Conservation (phyloP, 257 asterid species). For the Thymus mandschuricus region DNA sequence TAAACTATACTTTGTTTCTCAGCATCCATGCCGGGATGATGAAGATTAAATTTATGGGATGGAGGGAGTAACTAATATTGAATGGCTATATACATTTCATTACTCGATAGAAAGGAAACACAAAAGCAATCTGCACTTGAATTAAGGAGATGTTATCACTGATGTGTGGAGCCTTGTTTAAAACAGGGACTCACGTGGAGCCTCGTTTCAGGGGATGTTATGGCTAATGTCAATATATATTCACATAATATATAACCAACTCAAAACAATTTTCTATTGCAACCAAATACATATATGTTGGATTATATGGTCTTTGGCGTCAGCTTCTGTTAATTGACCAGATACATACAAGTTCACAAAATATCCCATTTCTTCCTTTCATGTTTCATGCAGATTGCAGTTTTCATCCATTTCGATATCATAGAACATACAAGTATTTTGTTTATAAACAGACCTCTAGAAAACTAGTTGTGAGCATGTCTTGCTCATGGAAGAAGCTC, state of each 20-base stretch:
- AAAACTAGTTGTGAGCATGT: slow-evolving; percentile 17
- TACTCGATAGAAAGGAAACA: too few relatives aligned
- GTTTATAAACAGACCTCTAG: slow-evolving; percentile 21
- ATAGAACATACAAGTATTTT: slow-evolving; percentile 16
- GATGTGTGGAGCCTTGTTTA: not conserved
- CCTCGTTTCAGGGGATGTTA: not conserved
- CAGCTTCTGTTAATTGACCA: slow-evolving; percentile 14
- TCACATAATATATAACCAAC: not conserved
- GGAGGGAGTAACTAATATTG: too few relatives aligned
- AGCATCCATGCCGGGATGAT: too few relatives aligned
- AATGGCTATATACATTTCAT: too few relatives aligned
- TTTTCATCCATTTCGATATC: slow-evolving; percentile 19
- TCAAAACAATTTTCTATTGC: not conserved
- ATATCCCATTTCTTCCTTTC: slow-evolving; percentile 11
- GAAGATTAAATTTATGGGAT: too few relatives aligned
- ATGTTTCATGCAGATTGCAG: slow-evolving; percentile 20
- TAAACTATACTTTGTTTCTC: too few relatives aligned
- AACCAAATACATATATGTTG: not conserved
- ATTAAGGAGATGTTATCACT: not conserved
- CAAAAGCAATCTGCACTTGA: too few relatives aligned
- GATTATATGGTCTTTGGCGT: slow-evolving; percentile 9
- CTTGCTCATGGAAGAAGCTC: slow-evolving; percentile 27
- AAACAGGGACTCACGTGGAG: not conserved
- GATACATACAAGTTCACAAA: slow-evolving; percentile 19
- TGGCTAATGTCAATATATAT: not conserved